A percentile compares a stretch with the other conserved stretches of the same genome.
phyloP scores from a whole-genome alignment of 2,329 filamentous ascomycete genomes.

The Zymoseptoria crescenta region DNA sequence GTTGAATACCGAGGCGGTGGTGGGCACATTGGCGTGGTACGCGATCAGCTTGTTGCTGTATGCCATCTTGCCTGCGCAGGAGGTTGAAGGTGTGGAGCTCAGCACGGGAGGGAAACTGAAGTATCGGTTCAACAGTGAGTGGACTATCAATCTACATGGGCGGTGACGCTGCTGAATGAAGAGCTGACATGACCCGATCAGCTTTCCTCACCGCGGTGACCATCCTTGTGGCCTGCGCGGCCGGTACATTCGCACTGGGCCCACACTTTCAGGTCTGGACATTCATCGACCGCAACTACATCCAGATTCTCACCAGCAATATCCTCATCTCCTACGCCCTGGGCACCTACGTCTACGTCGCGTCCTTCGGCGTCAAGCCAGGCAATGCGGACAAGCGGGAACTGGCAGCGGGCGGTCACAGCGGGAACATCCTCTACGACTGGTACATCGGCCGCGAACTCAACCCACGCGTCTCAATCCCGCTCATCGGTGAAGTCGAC shows the following conservation, averaged over 20 bases:
- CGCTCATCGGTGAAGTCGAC: constrained; percentile 75
- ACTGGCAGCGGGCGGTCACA: constrained; percentile 72
- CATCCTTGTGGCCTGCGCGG: constrained; percentile 61
- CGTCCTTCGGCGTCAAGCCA: constrained; percentile 73
- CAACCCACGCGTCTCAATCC: constrained; percentile 75
- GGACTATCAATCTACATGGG: not conserved
- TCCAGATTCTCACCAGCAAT: constrained; percentile 77
- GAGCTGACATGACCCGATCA: constrained; percentile 30
- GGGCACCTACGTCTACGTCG: constrained; percentile 70
- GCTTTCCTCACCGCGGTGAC: constrained; percentile 69
- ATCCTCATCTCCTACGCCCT: constrained; percentile 66
- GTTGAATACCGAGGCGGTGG: constrained; percentile 59
- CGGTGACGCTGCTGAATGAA: not conserved
- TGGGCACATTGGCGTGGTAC: constrained; percentile 72
- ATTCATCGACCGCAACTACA: constrained; percentile 84
- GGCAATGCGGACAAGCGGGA: constrained; percentile 65
- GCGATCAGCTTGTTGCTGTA: constrained; percentile 67
- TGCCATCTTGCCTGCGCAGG: constrained; percentile 64
- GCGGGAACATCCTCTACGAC: constrained; percentile 83
- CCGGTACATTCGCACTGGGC: constrained; percentile 69
- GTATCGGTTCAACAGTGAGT: constrained; percentile 61
- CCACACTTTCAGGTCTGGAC: constrained; percentile 82
- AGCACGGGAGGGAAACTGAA: constrained; percentile 64
- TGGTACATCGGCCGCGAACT: constrained; percentile 96
- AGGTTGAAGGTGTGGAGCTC: constrained; percentile 63